These are phyloP conservation scores for Pythium periplocum DNA, from an alignment of 352 stramenopile species.

Conservation along the genomic window DNA sequence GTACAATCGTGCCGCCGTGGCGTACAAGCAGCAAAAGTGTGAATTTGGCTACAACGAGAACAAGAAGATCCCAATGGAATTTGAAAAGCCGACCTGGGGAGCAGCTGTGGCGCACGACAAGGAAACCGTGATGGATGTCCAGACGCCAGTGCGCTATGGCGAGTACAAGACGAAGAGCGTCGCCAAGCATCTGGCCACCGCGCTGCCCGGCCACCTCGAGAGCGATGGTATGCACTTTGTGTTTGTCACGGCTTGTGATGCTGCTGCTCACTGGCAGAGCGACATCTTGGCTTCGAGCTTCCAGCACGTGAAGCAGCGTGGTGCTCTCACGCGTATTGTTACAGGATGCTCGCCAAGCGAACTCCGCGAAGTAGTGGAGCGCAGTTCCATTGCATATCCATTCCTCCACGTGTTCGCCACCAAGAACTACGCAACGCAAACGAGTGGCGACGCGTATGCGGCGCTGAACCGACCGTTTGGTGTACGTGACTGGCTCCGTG, in stretches of 20 bases:
- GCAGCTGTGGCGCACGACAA: constrained; percentile 37
- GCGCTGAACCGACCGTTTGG: constrained; percentile 72
- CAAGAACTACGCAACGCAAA: constrained; percentile 38
- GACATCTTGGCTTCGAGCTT: constrained; percentile 68
- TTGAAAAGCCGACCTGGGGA: constrained; percentile 28
- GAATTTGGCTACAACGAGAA: constrained; percentile 69
- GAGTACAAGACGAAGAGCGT: background rate
- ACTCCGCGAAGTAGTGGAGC: constrained; percentile 33
- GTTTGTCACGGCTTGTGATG: constrained; percentile 59
- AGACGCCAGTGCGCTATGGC: constrained; percentile 6
- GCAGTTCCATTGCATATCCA: constrained; percentile 19
- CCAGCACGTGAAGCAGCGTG: constrained; percentile 43
- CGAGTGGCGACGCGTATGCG: constrained; percentile 23
- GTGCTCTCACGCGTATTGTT: constrained; percentile 63
- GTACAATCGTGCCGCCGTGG: constrained; percentile 64
- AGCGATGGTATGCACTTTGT: constrained; percentile 77
- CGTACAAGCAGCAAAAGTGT: constrained; percentile 47
- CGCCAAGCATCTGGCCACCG: background rate
- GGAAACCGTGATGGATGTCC: constrained; percentile 22
- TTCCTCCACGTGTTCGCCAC: constrained; percentile 55
- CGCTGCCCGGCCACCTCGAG: constrained; percentile 25
- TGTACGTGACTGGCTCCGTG: constrained; percentile 62
- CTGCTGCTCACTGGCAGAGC: constrained; percentile 67
- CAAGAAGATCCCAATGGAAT: constrained; percentile 56
- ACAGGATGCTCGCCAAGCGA: constrained; percentile 48